These are phyloP conservation scores for Eucalyptus regnans DNA, from an alignment of 345 rosid species.

Conservation along the genomic window DNA sequence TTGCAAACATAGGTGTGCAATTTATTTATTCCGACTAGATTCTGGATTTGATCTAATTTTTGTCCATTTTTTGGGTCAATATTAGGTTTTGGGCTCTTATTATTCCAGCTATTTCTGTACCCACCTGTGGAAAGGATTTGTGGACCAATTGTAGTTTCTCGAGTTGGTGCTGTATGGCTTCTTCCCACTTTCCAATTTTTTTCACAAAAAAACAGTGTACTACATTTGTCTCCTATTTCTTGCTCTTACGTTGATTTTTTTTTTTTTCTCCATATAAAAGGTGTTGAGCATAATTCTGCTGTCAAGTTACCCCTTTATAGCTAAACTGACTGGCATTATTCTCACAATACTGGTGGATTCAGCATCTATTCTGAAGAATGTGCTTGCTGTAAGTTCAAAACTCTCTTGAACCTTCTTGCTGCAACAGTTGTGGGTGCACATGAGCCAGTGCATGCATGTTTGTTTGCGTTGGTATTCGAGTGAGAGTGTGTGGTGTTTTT, in stretches of 20 bases:
- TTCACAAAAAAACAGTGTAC: neutral
- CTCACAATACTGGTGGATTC: constrained; percentile 17
- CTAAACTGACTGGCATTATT: constrained; percentile 17
- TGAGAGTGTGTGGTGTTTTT: neutral
- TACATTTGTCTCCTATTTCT: neutral
- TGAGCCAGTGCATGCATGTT: neutral
- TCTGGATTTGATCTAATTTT: neutral
- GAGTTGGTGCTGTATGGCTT: constrained; percentile 29
- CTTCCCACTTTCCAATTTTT: neutral
- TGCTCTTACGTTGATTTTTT: neutral
- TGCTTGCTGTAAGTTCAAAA: constrained; percentile 23
- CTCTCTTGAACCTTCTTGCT: neutral
- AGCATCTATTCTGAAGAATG: constrained; percentile 34
- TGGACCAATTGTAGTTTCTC: constrained; percentile 30
- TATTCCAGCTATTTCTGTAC: constrained; percentile 37
- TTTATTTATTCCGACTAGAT: neutral
- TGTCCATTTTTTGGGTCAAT: neutral
- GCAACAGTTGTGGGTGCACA: neutral
- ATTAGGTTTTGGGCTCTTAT: constrained; percentile 30
- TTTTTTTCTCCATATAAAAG: neutral
- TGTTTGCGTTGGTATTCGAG: neutral
- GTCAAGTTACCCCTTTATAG: constrained; percentile 27
- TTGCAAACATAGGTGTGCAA: neutral
- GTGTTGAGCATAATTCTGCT: constrained; percentile 24
- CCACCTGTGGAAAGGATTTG: constrained; percentile 24